Conservation (phyloP, 345 rosid genomes). For the Hibiscus mutabilis region DNA sequence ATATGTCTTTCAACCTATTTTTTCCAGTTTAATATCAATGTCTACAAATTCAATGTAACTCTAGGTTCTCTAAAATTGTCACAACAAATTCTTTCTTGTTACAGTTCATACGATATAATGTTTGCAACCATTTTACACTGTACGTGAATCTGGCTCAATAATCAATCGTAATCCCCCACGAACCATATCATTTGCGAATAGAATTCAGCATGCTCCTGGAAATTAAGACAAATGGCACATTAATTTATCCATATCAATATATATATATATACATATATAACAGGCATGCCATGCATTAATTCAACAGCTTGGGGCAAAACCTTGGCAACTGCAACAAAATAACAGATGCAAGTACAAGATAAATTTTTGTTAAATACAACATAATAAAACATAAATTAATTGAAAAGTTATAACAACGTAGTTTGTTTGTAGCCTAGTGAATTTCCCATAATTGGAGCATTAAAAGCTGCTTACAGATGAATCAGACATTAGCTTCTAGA, state of each 20-base stretch:
- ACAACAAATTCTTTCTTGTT: neutral
- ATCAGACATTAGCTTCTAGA: neutral
- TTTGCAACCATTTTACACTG: neutral
- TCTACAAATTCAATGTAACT: neutral
- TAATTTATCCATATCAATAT: no score
- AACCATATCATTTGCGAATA: constrained; percentile 25
- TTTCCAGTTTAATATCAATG: neutral
- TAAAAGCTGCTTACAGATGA: neutral
- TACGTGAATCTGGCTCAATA: constrained; percentile 23
- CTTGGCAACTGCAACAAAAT: constrained; percentile 21
- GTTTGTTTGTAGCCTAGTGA: neutral
- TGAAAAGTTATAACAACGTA: neutral
- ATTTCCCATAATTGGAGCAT: neutral
- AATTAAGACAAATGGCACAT: neutral
- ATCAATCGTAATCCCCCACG: constrained; percentile 27
- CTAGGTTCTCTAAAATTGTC: neutral
- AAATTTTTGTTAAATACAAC: neutral
- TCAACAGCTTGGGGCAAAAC: constrained; percentile 23
- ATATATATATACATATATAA: neutral
- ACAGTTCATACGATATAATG: neutral
- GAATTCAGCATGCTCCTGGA: constrained; percentile 30
- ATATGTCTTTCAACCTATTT: neutral
- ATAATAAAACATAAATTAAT: neutral
- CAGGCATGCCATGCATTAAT: neutral
- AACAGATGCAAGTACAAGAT: neutral